Percentiles rank a stretch among this genome's conserved stretches.
Conservation (phyloP, 768 basidiomycete species). For the Tylopilus balloui region DNA sequence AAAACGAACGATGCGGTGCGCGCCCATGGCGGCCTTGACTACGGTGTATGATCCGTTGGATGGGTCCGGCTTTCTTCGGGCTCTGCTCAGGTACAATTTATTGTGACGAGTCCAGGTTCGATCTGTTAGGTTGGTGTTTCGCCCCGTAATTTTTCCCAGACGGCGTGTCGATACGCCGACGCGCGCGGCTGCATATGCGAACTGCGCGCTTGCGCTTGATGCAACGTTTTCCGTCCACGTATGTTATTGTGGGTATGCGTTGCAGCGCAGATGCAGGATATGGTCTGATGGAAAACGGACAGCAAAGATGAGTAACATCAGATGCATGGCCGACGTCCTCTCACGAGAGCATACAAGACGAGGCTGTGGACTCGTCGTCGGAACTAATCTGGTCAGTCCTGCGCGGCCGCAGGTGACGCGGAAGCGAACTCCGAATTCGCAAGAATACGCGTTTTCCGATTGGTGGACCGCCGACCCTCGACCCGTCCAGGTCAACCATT, state of each 20-base stretch:
- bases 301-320: too few species aligned
- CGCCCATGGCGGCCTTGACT: constrained; percentile 45
- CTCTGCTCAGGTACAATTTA: constrained; percentile 41
- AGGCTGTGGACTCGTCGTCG: too few species aligned
- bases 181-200: constrained; percentile 71
- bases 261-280: constrained; percentile 37
- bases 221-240: constrained; percentile 45
- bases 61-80: constrained; percentile 51
- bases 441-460: too few species aligned
- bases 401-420: neutral
- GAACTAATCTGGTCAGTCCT: neutral
- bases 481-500: too few species aligned
- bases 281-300: too few species aligned
- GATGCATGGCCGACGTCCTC: too few species aligned
- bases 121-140: constrained; percentile 57
- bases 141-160: constrained; percentile 74
- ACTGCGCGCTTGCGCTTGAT: constrained; percentile 52
- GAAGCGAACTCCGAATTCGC: neutral
- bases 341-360: too few species aligned
- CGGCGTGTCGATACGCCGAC: constrained; percentile 42
- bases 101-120: constrained; percentile 39
- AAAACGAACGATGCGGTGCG: constrained; percentile 43
- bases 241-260: constrained; percentile 52
- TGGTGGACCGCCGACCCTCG: too few species aligned
- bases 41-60: constrained; percentile 59